Base-by-base conservation (phyloP, 768 basidiomycete species). In the Amanita rubescens region DNA sequence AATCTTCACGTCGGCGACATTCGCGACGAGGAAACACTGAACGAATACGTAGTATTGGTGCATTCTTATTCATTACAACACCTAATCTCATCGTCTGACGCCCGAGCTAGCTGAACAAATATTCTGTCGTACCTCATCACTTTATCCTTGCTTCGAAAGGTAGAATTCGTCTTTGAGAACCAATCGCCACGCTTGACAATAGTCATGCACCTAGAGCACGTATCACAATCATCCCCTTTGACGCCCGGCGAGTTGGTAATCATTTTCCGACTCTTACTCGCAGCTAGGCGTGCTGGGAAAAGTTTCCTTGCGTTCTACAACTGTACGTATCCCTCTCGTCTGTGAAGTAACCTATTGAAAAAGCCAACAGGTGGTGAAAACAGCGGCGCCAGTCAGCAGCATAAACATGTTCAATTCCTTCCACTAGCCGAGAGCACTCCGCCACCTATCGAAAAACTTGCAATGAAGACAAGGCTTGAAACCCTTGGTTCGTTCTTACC, bases 371-470 rank as follows among this genome's bases (percentile, higher is more conserved):
- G 88, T 59, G 90, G 90, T 5, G 74, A 80, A 25, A 72, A 75
- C 51, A 90, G 88, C 54, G 93, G 93, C 24, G 92, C 94, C 10
- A 93, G 90, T 64, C 94, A 96, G 69, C 74, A 78, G 2, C 92
- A 94, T 69, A 92, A 94, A 62, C 94, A 96, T 64, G 59, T 94
- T n/a, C 93, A 95, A 65, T 85, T 94, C 57, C 67, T 94, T 32
- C 85, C 90, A 32, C 63, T 81, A 15, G 77, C 77, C 9, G 71
- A 70, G 37, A 66, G 74, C 30, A 76, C 78, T 33, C 86, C 82
- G 1, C 87, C 89, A 12, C 94, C 94, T 0, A 75, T 94, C 22
- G 93, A 94, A 67, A 71, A 67, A 52, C 73, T 92, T 49, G 84
- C 89, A 4, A 74, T 74, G 59, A 67, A 70, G 17, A 71, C 77